Evolutionary conservation across 345 rosid genomes (phyloP), one percentile per base, ranked within the genome.

Genomic region (Syzygium oleosum): DNA sequence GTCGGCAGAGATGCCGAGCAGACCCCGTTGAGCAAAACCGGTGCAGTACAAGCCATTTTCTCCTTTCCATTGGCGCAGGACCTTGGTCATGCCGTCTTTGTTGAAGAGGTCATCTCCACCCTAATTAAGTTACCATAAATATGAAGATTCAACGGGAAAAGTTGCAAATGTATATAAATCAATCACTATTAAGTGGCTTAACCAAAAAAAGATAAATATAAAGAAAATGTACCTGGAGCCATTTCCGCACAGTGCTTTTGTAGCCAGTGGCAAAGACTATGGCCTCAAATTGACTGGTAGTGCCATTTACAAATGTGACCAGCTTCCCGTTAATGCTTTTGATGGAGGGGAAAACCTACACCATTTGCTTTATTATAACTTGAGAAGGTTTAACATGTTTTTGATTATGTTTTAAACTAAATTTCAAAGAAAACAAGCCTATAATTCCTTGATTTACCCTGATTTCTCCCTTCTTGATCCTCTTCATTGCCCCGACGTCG

Each of bases 241-340:
- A 94, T 3, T 87, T 87, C 6, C 89, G 83, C 46, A 94, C 93
- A 3, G 89, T 90, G 88, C 95, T 93, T 63, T 46, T 90, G 87
- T 93, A 94, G 78, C 96, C 96, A 7, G 94, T 95, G 8, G 95
- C 96, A 43, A 95, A 95, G 51, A 95, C 84, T 8, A 94, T 90
- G 12, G 91, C 92, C 84, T 94, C 95, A 8, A 92, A 84, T 0
- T 9, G 25, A 52, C 84, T 68, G 1, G 5, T 52, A 15, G 89
- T 80, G 17, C 91, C 93, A 84, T 91, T 87, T 23, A 84, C 88
- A 41, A 94, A 93, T 13, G n/a, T 78, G 1, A 93, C 87, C 34
- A 29, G 68, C 21, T 86, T 89, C 23, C 90, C 92, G 6, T 89
- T 85, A 22, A 93, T 88, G 65, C 61, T 73, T 59, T 85, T 86